Conservation (phyloP, 1,139 yeast genomes). For the Sugiyamaella japonica region DNA sequence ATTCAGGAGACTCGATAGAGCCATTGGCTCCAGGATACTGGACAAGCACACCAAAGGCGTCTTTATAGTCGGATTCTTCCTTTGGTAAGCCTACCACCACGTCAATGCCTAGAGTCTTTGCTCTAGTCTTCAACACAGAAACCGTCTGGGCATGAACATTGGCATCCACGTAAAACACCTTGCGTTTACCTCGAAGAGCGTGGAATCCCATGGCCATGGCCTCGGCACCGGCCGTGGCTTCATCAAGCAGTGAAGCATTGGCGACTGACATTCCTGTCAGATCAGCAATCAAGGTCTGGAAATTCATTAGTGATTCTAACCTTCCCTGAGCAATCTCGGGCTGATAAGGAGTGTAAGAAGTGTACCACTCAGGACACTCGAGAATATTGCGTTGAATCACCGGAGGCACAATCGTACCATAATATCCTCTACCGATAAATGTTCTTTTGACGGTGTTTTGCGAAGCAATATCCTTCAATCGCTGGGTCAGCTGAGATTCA, state of each 20-base stretch:
- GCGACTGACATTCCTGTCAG: conserved; percentile 91
- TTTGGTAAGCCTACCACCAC: conserved; percentile 58
- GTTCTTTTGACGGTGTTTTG: conserved; percentile 72
- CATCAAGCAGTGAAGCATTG: conserved; percentile 91
- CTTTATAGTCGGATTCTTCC: conserved; percentile 48
- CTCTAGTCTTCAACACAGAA: conserved; percentile 75
- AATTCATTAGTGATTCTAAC: conserved; percentile 82
- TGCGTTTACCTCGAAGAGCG: conserved; percentile 64
- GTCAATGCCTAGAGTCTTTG: conserved; percentile 69
- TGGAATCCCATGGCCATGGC: conserved; percentile 88
- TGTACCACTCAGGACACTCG: conserved; percentile 97
- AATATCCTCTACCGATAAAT: conserved; percentile 92
- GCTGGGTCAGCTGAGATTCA: conserved; percentile 76
- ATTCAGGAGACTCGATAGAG: conserved; percentile 47
- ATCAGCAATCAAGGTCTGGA: conserved; percentile 85
- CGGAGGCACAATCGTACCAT: conserved; percentile 86
- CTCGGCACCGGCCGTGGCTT: conserved; percentile 98
- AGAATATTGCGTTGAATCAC: conserved; percentile 89
- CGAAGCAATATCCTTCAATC: conserved; percentile 65
- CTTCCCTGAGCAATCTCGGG: conserved; percentile 98
- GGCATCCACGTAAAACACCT: conserved; percentile 68
- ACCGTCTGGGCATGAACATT: conserved; percentile 85
- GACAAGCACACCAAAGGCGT: conserved; percentile 76
- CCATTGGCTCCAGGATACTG: conserved; percentile 95
- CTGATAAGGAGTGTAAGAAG: conserved; percentile 97